phyloP scores from a whole-genome alignment of 176 grass and related monocot species.

The Canna indica region DNA sequence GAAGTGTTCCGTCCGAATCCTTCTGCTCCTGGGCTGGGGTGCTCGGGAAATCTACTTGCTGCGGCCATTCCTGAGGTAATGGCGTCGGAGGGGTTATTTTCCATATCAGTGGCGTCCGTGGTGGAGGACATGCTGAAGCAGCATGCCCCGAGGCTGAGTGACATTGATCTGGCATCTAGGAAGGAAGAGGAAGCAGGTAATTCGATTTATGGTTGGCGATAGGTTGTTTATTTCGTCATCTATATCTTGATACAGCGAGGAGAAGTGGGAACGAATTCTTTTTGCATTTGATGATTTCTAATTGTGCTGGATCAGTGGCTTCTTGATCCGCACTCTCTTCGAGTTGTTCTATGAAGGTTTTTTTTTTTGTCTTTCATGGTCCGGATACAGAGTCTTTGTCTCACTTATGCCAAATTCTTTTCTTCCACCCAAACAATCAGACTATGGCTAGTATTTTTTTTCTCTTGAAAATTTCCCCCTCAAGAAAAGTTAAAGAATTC shows the following conservation, averaged over 20 bases:
- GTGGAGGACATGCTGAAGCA: slow-evolving; percentile 27
- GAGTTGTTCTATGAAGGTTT: no score
- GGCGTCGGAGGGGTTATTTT: slow-evolving; percentile 18
- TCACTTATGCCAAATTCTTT: no score
- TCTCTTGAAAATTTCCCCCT: neutral
- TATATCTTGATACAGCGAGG: neutral
- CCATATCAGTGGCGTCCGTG: slow-evolving; percentile 2
- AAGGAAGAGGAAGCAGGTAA: slow-evolving; percentile 37
- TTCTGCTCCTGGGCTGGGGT: no score
- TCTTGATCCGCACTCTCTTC: no score
- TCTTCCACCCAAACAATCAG: no score
- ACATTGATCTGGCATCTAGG: slow-evolving; percentile 29
- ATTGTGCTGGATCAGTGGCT: no score
- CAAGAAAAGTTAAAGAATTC: neutral
- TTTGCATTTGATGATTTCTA: neutral
- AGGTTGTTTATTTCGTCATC: neutral
- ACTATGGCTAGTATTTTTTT: neutral
- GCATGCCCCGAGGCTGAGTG: slow-evolving; percentile 6
- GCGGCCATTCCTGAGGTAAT: neutral
- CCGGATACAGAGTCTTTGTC: no score
- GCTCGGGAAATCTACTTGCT: neutral
- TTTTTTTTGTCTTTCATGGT: no score
- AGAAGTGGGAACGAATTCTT: neutral
- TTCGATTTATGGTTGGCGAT: neutral
- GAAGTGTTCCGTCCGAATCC: no score